Evolutionary conservation across 2,329 filamentous ascomycete species (phyloP), one percentile per base, ranked within the genome.

Genomic region (Cercospora zeae-maydis): DNA sequence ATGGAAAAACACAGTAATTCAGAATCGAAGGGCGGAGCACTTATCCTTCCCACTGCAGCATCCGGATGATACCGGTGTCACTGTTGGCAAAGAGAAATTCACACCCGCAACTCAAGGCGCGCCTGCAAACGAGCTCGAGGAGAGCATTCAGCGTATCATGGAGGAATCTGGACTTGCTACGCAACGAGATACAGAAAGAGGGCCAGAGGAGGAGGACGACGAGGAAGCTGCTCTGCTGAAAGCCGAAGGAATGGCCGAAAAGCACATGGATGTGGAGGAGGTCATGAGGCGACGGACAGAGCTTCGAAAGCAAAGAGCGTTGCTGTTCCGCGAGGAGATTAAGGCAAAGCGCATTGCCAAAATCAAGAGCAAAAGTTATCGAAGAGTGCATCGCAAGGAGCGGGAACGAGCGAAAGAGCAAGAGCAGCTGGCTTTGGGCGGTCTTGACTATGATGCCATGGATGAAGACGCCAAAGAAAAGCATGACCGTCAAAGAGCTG

Each of bases 341-440:
- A 89, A 92, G 61, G 86, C 92, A 7, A 96, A 93, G 78, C 88
- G 95, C 24, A 92, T 99, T 78, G 96, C 97, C 80, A 98, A 98
- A 81, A 99, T 99, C 80, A 99, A 99, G 83, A 96, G 91, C 75
- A 99, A 97, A 77, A 86, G 92, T 0, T 99, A 96, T 75, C 90
- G 93, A 60, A 88, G 93, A 49, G 89, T 98, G 13, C 93, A 98
- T 77, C 87, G 93, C 37, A 96, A 89, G 74, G 90, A 90, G 73
- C 81, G 86, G 13, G 85, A 88, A 73, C 82, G 82, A 66, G 73
- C 84, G 63, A 81, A 84, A 55, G 78, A 85, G 64, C 78, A 82
- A 54, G 85, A 88, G 67, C 79, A 81, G 59, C 81, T 85, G 62
- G 82, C 83, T 39, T 59, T 72, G 59, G 83, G 86, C 58, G 84